phyloP scores from a whole-genome alignment of 495 filamentous ascomycete genomes.

The Daldinia concentrica region DNA sequence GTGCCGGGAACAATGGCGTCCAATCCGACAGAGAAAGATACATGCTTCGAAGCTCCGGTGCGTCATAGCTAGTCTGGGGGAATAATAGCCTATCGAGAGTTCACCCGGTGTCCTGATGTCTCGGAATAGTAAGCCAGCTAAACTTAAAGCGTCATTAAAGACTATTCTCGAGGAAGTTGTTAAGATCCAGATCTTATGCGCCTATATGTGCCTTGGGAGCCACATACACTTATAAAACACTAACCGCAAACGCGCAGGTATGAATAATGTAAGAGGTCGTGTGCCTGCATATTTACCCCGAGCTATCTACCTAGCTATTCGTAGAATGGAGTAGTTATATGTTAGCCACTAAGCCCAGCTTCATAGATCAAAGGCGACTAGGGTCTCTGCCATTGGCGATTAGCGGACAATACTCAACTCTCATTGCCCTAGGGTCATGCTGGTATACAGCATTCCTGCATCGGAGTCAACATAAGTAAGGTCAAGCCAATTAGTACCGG shows the following conservation, averaged over 20 bases:
- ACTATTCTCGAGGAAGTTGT: not conserved
- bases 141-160: not conserved
- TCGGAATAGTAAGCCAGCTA: not conserved
- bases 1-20: not conserved
- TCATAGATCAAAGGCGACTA: constrained; percentile 15
- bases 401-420: not conserved
- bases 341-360: constrained; percentile 4
- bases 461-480: too few species aligned
- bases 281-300: not conserved
- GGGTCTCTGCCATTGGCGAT: not conserved
- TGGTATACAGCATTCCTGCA: not conserved
- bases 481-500: too few species aligned
- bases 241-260: not conserved
- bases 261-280: constrained; percentile 15
- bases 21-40: not conserved
- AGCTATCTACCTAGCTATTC: not conserved
- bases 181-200: not conserved
- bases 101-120: not conserved
- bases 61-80: not conserved
- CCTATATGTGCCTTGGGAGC: constrained; percentile 2
- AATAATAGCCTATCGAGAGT: not conserved
- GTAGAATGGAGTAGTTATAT: constrained; percentile 2
- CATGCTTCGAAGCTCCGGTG: not conserved
- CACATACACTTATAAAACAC: constrained; percentile 7
- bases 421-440: not conserved